Base-by-base conservation (phyloP, 1,284 basidiomycete species). In the Cryptococcus sp. region DNA sequence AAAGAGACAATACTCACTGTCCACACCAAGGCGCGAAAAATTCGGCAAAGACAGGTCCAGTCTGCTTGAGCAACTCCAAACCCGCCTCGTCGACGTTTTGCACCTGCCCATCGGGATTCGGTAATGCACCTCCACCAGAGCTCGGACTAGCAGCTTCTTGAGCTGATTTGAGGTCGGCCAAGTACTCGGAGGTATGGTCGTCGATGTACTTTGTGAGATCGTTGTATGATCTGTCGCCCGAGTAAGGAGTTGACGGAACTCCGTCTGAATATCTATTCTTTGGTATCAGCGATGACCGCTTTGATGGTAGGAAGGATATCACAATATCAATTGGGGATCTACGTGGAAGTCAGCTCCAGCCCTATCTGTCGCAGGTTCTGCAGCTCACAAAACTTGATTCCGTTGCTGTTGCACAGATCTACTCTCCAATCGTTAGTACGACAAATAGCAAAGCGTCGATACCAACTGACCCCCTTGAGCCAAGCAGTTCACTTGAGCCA, bases 11-110 rank as follows among this genome's bases (percentile, higher is more conserved):
- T 20, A 53, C 78, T 69, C 56, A 82, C 79, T 95, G 93, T 1
- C 89, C 88, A 73, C 92, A 94, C 92, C 92, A 94, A 0, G 93
- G 93, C 0, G 91, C 92, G 71, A 84, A 95, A 80, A 90, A 96
- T 74, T 96, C 94, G 78, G 94, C 83, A 67, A 95, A 90, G 0
- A 86, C 81, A 0, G 89, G 86, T 0, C 90, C 87, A 58, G 84
- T 76, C 2, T 79, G 76, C 23, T 88, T 79, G 0, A 81, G 78
- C 22, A 65, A 55, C 10, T 81, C 72, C 71, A 93, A 87, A 0
- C 78, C 83, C 7, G 79, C 78, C 8, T 80, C 70, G 41, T 84
- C 80, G 45, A 91, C 81, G 2, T 81, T 71, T 22, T 85, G 61
- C 3, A 92, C 85, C 46, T 82, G 78, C n/a, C 91, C 90, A 1